Base-by-base conservation (phyloP, 1,284 basidiomycete species). In the Exobasidium rhododendri region DNA sequence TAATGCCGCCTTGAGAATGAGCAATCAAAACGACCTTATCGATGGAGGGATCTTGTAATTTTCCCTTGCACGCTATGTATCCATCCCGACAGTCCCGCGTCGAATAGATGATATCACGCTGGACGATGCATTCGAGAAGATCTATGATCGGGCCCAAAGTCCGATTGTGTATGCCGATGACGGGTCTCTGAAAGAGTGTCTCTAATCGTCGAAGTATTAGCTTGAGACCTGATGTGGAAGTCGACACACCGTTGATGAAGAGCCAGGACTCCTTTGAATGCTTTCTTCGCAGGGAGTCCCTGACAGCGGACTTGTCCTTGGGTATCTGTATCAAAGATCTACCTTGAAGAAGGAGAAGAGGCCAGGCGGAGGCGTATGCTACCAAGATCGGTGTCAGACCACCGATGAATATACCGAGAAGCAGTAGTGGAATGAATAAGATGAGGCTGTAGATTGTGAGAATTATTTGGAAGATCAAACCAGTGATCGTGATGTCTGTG, bases 1-100 rank as follows among this genome's bases (percentile, higher is more conserved):
- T 49, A 31, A 61, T 61, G 30, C 60, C 60, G 13, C 60, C 60
- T 35, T 62, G 60, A 59, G 35, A 45, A 30, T 62, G 60, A 35
- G 5, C 56, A 11, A 57, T 10, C 11, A 57, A 46, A 32, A 62
- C 56, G 7, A 62, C 60, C 35, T 60, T 59, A 6, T 59, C 44
- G 13, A 40, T 59, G 14, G 22, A 43, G n/a, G 26, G 17, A 28
- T 59, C 60, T 26, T 26, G n/a, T 32, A 62, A 46, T n/a, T 20
- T 24, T 31, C 4, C 24, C 13, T 29, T 28, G 40, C 40, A 4
- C 30, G 20, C 57, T 2, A 17, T 31, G 29, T 58, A 58, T 4
- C 40, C 57, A 3, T 2, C 17, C 4, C 40, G 28, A 7, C 17
- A n/a, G 29, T 47, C 43, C 20, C 57, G 26, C 24, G 46, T 58